Evolutionary conservation across 2,329 filamentous ascomycete species (phyloP).

Genomic region (Aureobasidium sp.): DNA sequence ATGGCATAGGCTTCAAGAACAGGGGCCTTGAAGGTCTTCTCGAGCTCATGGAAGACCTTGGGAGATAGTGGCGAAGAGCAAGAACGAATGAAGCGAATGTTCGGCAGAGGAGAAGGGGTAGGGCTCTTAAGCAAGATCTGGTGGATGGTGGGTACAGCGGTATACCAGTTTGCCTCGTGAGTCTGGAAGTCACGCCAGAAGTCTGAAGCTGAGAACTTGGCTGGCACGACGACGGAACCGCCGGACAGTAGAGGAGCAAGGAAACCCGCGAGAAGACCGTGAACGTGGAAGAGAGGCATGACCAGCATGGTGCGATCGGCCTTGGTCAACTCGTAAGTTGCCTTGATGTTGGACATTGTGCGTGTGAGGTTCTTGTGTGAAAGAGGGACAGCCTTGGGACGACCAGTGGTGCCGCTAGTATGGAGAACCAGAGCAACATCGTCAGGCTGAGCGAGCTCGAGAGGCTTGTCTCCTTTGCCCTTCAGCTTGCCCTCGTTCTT

Average conservation of each 20-base stretch:
- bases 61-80: constrained; percentile 61
- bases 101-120: constrained; percentile 46
- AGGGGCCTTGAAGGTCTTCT: constrained; percentile 56
- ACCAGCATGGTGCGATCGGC: constrained; percentile 62
- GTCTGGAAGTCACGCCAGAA: constrained; percentile 63
- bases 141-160: constrained; percentile 65
- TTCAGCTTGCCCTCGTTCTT: constrained; percentile 77
- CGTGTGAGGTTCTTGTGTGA: constrained; percentile 56
- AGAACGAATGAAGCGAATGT: constrained; percentile 61
- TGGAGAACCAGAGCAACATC: constrained; percentile 61
- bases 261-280: constrained; percentile 61
- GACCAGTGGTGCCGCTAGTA: constrained; percentile 64
- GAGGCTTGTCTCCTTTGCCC: constrained; percentile 50
- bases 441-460: constrained; percentile 63
- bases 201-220: constrained; percentile 59
- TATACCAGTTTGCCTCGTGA: constrained; percentile 61
- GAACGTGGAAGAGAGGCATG: constrained; percentile 64
- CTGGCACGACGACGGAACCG: constrained; percentile 61
- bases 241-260: constrained; percentile 62
- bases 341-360: constrained; percentile 59
- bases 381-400: constrained; percentile 65
- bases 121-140: constrained; percentile 55
- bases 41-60: constrained; percentile 54
- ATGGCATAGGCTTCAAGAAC: constrained; percentile 66
- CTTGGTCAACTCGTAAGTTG: constrained; percentile 57